Evolutionary conservation across 345 rosid genomes (phyloP), one percentile per base, ranked within the genome.

Genomic region (Boechera divaricarpa): DNA sequence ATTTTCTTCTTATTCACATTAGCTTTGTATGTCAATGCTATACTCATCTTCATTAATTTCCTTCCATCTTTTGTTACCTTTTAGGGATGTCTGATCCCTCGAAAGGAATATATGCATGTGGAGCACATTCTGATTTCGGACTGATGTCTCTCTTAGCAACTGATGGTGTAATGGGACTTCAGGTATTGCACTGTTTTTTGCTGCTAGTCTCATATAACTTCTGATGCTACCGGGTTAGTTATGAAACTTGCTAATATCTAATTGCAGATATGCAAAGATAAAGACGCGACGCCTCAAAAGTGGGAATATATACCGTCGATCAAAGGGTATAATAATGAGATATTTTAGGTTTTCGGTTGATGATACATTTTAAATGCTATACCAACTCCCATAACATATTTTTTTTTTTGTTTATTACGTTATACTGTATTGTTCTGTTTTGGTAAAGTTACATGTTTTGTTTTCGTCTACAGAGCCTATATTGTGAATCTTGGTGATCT

Each of bases 101-200:
- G 0, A 83, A 75, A 71, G 98, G 96, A 70, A 53, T 94, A 82
- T 91, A 62, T 84, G 94, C 87, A 69, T 90, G 91, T 72, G 97
- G 97, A 68, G 94, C 98, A 52, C 98, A 94, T 80, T 85, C 94
- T 56, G 98, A 94, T 82, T 89, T 52, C 21, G 96, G 96, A 70
- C 73, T 91, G 78, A 85, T 94, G 57, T 86, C 97, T 48, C 94
- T 94, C 28, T 78, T 94, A 78, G 93, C 91, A 32, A 94, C 93
- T 1, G 96, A 91, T 79, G 84, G 81, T 51, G 89, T 89, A 18
- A 56, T 60, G 59, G 98, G 94, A 44, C 93, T 91, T 58, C 96
- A 91, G 79, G 98, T 90, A 83, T 39, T 26, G 26, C 15, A 39
- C 45, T 5, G 4, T 45, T 63, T 61, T 61, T 31, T 47, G 6